phyloP scores from a whole-genome alignment of 2,329 filamentous ascomycete genomes.

The Colletotrichum salicis region DNA sequence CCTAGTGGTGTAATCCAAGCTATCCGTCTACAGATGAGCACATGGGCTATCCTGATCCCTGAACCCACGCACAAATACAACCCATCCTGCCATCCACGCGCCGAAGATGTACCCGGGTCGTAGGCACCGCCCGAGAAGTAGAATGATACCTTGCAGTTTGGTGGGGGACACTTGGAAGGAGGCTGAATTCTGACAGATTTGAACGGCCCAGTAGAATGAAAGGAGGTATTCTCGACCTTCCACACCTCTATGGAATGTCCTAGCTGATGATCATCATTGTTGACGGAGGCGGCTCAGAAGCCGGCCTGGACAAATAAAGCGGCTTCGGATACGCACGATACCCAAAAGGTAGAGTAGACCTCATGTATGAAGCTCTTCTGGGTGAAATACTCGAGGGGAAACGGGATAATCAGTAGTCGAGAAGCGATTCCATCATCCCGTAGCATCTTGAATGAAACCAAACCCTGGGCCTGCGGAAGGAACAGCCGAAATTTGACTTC shows the following conservation, averaged over 20 bases:
- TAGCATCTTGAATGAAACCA: constrained; percentile 3
- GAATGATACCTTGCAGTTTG: neutral
- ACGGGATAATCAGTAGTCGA: neutral
- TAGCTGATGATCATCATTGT: neutral
- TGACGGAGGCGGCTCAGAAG: neutral
- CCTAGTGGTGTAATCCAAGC: neutral
- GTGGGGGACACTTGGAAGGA: neutral
- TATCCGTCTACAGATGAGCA: constrained; percentile 1
- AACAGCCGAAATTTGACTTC: neutral
- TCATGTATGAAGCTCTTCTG: constrained; percentile 15
- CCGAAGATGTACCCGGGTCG: neutral
- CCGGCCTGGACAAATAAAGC: neutral
- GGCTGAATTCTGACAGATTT: constrained; percentile 29
- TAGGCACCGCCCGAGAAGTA: neutral
- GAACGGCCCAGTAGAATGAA: neutral
- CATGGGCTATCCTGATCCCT: neutral
- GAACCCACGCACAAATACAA: neutral
- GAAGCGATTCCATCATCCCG: constrained; percentile 27
- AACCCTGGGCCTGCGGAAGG: neutral
- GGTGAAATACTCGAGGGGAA: neutral
- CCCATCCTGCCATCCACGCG: neutral
- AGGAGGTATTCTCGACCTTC: neutral
- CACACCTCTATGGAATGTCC: neutral
- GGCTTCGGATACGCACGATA: constrained; percentile 3
- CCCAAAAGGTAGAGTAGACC: constrained; percentile 4